Conservation (phyloP, 1,284 basidiomycete species). For the Hortiboletus rubellus region DNA sequence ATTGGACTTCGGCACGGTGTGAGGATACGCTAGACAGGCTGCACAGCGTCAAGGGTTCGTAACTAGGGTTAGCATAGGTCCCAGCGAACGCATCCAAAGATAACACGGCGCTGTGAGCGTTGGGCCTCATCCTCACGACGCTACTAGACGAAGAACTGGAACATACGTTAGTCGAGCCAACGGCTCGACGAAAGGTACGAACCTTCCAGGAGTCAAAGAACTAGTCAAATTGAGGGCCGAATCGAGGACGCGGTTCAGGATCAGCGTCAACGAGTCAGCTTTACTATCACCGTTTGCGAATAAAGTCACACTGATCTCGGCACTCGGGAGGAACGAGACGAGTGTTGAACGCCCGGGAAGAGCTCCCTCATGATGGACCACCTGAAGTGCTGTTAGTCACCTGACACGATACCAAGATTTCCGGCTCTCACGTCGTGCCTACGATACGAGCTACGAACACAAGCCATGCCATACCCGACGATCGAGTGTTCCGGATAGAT, state of each 20-base stretch:
- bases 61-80: slow-evolving; percentile 37
- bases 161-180: neutral
- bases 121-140: neutral
- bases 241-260: slow-evolving; percentile 22
- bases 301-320: slow-evolving; percentile 31
- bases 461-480: slow-evolving; percentile 38
- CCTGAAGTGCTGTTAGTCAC: slow-evolving; percentile 12
- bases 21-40: slow-evolving; percentile 24
- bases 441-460: slow-evolving; percentile 33
- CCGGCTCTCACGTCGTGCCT: slow-evolving; percentile 36
- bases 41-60: slow-evolving; percentile 40
- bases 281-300: slow-evolving; percentile 33
- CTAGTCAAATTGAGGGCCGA: slow-evolving; percentile 12
- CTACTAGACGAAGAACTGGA: slow-evolving; percentile 3
- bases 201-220: slow-evolving; percentile 3
- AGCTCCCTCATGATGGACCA: slow-evolving; percentile 31
- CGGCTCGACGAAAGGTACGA: neutral
- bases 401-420: neutral
- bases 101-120: neutral
- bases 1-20: slow-evolving; percentile 30
- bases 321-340: slow-evolving; percentile 29
- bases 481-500: slow-evolving; percentile 13
- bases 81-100: slow-evolving; percentile 32
- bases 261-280: slow-evolving; percentile 4
- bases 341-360: slow-evolving; percentile 33